These are phyloP conservation scores for Primulina eburnea DNA, from an alignment of 257 asterid genomes.

Conservation along the genomic window DNA sequence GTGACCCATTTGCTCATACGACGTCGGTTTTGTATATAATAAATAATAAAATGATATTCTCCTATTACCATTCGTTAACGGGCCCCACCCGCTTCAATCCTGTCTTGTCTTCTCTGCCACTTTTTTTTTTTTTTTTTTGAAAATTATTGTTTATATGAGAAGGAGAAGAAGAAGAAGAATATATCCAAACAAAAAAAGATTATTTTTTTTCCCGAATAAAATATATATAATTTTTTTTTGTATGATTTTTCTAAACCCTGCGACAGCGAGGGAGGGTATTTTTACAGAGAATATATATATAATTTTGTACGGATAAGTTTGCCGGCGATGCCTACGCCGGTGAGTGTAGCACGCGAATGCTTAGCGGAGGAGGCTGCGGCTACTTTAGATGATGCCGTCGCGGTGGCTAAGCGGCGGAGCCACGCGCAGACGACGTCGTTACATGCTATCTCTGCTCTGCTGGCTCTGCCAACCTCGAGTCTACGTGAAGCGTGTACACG, in stretches of 20 bases:
- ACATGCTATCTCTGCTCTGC: constrained; percentile 75
- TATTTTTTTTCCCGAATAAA: too few relatives aligned
- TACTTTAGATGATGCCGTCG: constrained; percentile 78
- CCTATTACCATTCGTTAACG: too few relatives aligned
- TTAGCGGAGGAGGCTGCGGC: constrained; percentile 72
- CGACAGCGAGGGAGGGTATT: background rate
- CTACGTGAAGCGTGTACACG: constrained; percentile 85
- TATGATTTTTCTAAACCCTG: background rate
- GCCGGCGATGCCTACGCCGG: constrained; percentile 97
- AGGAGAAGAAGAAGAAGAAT: too few relatives aligned
- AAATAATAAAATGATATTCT: background rate
- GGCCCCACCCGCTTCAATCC: background rate
- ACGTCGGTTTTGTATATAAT: too few relatives aligned
- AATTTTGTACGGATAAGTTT: constrained; percentile 27
- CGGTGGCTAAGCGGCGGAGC: constrained; percentile 73
- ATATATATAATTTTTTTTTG: too few relatives aligned
- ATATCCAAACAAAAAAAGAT: background rate
- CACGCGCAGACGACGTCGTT: constrained; percentile 91
- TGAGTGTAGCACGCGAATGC: constrained; percentile 79
- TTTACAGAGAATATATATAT: background rate
- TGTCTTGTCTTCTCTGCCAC: background rate
- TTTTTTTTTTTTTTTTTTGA: too few relatives aligned
- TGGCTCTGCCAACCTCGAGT: constrained; percentile 56
- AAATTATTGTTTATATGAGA: too few relatives aligned
- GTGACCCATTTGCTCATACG: too few relatives aligned